A percentile compares a stretch with the other conserved stretches of the same genome.
Evolutionary conservation across 108 stramenopile species (phyloP).

Genomic region (Pseudonitzschia multiseries): DNA sequence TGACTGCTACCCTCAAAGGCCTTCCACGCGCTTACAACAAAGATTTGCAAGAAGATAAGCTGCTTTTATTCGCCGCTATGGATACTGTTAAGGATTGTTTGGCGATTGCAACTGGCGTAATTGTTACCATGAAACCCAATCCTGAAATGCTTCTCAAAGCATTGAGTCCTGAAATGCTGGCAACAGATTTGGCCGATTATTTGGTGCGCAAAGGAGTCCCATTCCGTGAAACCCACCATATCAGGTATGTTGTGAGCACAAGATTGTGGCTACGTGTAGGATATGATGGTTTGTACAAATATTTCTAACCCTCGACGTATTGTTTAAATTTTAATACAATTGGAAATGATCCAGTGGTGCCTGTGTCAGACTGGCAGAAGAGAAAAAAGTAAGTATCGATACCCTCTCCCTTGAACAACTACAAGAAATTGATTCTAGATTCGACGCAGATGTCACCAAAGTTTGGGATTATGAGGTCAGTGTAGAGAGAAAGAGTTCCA

Average conservation of each 20-base stretch:
- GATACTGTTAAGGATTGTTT: constrained; percentile 95
- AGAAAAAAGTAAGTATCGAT: constrained; percentile 72
- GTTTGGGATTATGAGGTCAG: constrained; percentile 91
- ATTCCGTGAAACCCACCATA: constrained; percentile 99
- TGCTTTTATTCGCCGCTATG: constrained; percentile 93
- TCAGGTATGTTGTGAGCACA: constrained; percentile 51
- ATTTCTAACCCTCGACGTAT: not conserved
- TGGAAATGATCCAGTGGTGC: constrained; percentile 58
- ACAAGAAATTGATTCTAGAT: constrained; percentile 80
- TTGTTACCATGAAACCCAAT: constrained; percentile 93
- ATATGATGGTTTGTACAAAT: constrained; percentile 17
- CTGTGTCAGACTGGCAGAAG: constrained; percentile 86
- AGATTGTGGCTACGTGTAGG: not conserved
- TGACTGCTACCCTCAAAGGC: constrained; percentile 95
- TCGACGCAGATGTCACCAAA: constrained; percentile 83
- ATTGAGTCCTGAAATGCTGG: constrained; percentile 97
- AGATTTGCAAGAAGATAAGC: constrained; percentile 99
- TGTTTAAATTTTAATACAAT: not conserved
- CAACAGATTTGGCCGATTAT: constrained; percentile 99
- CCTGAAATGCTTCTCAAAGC: constrained; percentile 82
- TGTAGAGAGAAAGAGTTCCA: constrained; percentile 87
- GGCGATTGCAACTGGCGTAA: constrained; percentile 95
- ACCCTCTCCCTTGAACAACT: constrained; percentile 82
- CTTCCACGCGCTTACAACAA: constrained; percentile 99
- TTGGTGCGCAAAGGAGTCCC: constrained; percentile 98